Conservation (phyloP, 768 basidiomycete species). For the Inosperma sp. region DNA sequence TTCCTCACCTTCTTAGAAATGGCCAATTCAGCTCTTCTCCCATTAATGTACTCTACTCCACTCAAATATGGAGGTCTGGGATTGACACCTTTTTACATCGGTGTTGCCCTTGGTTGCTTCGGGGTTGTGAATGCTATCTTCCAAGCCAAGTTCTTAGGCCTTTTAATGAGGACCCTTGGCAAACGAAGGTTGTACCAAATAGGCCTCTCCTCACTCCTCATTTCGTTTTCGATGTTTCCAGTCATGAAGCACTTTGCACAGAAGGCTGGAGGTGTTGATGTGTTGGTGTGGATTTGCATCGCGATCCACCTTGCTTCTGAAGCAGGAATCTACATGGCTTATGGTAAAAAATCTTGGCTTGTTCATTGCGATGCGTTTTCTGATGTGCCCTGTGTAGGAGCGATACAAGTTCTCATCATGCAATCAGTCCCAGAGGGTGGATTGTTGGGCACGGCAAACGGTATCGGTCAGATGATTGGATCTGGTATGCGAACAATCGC, state of each 20-base stretch:
- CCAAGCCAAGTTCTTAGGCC: conserved; percentile 50
- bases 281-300: conserved; percentile 27
- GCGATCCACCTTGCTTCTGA: conserved; percentile 30
- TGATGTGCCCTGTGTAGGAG: conserved; percentile 33
- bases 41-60: conserved; percentile 54
- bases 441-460: conserved; percentile 50
- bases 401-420: conserved; percentile 42
- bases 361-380: not conserved
- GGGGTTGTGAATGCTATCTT: conserved; percentile 52
- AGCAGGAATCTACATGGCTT: conserved; percentile 30
- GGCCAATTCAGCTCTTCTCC: conserved; percentile 33
- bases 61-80: conserved; percentile 61
- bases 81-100: conserved; percentile 57
- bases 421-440: conserved; percentile 38
- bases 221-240: conserved; percentile 33
- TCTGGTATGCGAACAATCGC: conserved; percentile 48
- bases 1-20: conserved; percentile 39
- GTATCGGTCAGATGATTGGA: conserved; percentile 50
- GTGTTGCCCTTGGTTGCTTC: conserved; percentile 32
- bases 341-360: conserved; percentile 28
- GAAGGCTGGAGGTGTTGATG: conserved; percentile 32
- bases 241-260: conserved; percentile 31
- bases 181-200: conserved; percentile 42
- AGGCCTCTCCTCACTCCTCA: conserved; percentile 25
- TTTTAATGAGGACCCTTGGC: conserved; percentile 50